phyloP scores from a whole-genome alignment of 768 basidiomycete species.

The Panaeolus papilionaceus region DNA sequence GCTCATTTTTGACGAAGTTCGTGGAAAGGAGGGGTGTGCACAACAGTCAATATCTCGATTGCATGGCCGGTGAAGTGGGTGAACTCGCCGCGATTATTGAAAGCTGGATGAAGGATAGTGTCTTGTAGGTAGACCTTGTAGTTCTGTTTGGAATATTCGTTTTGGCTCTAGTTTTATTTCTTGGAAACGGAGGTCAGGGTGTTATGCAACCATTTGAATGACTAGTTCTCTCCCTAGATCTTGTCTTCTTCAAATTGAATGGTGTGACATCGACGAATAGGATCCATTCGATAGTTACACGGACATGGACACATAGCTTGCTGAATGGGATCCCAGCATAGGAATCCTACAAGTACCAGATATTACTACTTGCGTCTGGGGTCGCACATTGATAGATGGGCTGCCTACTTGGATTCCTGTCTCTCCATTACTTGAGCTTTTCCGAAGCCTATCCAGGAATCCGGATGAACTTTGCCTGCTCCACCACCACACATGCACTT shows the following conservation, averaged over 20 bases:
- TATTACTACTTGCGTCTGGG: background rate
- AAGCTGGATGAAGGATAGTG: conserved; percentile 25
- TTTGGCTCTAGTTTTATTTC: background rate
- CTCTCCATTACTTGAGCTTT: background rate
- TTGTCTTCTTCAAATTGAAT: background rate
- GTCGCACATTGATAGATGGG: background rate
- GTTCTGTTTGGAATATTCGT: background rate
- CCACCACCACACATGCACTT: background rate
- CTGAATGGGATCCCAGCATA: background rate
- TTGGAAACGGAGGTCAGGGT: background rate
- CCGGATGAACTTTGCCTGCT: conserved; percentile 1
- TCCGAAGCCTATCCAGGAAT: background rate
- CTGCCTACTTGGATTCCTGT: background rate
- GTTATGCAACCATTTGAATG: background rate
- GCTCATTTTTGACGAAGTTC: conserved; percentile 25
- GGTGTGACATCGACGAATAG: background rate
- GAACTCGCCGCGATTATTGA: conserved; percentile 33
- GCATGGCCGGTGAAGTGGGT: conserved; percentile 28
- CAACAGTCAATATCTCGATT: conserved; percentile 43
- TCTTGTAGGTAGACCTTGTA: conserved; percentile 1
- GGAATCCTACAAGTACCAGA: background rate
- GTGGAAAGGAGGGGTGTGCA: conserved; percentile 43
- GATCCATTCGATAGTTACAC: background rate
- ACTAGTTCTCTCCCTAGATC: too few relatives aligned
- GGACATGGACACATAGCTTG: background rate